These are phyloP conservation scores for Penicillium psychrosexuale DNA, from an alignment of 2,329 filamentous ascomycete species.

Conservation along the genomic window DNA sequence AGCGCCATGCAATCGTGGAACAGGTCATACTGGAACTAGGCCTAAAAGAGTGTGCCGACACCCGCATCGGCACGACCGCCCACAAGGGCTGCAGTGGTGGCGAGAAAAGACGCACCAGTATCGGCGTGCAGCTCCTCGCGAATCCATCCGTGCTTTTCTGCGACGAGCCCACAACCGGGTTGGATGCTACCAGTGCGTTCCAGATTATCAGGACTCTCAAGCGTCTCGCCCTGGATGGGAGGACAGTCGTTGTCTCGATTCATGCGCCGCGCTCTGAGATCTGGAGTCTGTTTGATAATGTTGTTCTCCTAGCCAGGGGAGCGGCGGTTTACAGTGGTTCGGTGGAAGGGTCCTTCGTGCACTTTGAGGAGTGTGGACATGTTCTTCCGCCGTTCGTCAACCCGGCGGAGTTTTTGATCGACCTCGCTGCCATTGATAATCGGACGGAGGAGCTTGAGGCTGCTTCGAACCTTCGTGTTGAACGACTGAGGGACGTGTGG, in stretches of 20 bases:
- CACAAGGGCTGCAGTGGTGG: slow-evolving; percentile 76
- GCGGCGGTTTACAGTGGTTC: slow-evolving; percentile 66
- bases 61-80: slow-evolving; percentile 66
- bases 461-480: slow-evolving; percentile 58
- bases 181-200: slow-evolving; percentile 74
- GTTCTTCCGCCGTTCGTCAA: slow-evolving; percentile 69
- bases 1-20: slow-evolving; percentile 65
- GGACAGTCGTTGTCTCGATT: slow-evolving; percentile 71
- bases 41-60: slow-evolving; percentile 73
- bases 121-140: slow-evolving; percentile 73
- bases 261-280: slow-evolving; percentile 78
- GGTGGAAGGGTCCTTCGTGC: slow-evolving; percentile 56
- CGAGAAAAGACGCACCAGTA: slow-evolving; percentile 72
- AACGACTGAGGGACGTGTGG: slow-evolving; percentile 63
- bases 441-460: slow-evolving; percentile 64
- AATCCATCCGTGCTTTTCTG: slow-evolving; percentile 76
- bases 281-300: slow-evolving; percentile 71
- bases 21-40: slow-evolving; percentile 73
- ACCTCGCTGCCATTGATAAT: slow-evolving; percentile 71
- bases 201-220: slow-evolving; percentile 71
- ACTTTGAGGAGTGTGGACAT: slow-evolving; percentile 62
- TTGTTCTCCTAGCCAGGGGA: slow-evolving; percentile 66
- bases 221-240: slow-evolving; percentile 62
- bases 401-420: slow-evolving; percentile 72
- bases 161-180: slow-evolving; percentile 70